Conservation (phyloP, 2,329 filamentous ascomycete genomes). For the Aspergillus luchuensis region DNA sequence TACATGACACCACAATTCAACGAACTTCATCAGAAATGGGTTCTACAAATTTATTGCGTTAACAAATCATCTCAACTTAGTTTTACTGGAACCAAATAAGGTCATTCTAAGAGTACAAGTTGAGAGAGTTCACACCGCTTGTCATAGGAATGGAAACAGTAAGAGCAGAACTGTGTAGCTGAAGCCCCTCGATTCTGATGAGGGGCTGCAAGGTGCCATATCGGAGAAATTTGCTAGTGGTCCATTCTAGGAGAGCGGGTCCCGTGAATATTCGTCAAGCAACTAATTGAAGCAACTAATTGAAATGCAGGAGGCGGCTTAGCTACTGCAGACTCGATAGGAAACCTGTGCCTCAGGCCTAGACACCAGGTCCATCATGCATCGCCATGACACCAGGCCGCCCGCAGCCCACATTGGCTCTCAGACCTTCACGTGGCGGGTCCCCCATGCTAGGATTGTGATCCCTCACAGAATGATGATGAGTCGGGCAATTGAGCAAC, state of each 20-base stretch:
- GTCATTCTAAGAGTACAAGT: too few species aligned
- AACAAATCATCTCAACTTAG: too few species aligned
- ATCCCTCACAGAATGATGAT: slow-evolving; percentile 4
- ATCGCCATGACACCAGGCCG: not conserved
- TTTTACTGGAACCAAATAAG: too few species aligned
- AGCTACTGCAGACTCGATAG: not conserved
- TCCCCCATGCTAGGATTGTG: not conserved
- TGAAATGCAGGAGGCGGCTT: slow-evolving; percentile 8
- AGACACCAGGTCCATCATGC: not conserved
- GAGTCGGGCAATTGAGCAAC: not conserved
- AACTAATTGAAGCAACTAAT: not conserved
- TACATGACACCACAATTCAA: not conserved
- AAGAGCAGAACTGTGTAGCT: not conserved
- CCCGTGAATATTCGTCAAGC: not conserved
- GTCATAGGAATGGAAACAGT: not conserved
- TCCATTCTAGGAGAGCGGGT: not conserved
- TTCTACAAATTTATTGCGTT: not conserved
- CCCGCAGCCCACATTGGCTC: not conserved
- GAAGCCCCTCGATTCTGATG: not conserved
- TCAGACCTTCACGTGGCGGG: slow-evolving; percentile 7
- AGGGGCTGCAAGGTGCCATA: not conserved
- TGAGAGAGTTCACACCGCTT: not conserved
- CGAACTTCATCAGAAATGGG: not conserved
- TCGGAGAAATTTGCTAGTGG: not conserved
- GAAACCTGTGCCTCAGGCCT: slow-evolving; percentile 1